phyloP scores from a whole-genome alignment of 192 early-diverging fungal species.

The Lunasporangiospora selenospora region DNA sequence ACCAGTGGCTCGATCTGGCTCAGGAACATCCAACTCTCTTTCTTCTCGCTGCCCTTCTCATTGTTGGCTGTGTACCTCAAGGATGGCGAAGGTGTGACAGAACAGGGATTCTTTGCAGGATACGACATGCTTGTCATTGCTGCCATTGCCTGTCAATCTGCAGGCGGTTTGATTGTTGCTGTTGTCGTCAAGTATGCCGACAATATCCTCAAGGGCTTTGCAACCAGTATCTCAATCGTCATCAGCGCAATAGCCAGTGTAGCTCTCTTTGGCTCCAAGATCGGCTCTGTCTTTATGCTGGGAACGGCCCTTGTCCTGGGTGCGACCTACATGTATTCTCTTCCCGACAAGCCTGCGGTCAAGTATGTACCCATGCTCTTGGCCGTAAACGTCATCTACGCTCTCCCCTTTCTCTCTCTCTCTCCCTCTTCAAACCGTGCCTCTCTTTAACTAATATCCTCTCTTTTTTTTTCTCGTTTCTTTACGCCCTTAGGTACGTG shows the following conservation, averaged over 20 bases:
- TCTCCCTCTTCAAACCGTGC: too few relatives aligned
- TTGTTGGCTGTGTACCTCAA: slow-evolving; percentile 81
- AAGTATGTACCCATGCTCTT: slow-evolving; percentile 36
- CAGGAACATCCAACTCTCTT: slow-evolving; percentile 91
- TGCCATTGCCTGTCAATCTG: slow-evolving; percentile 88
- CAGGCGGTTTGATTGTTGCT: slow-evolving; percentile 94
- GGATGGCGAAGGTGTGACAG: slow-evolving; percentile 71
- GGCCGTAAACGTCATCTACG: neutral
- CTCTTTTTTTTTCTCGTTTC: neutral
- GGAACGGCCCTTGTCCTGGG: slow-evolving; percentile 79
- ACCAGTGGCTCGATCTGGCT: slow-evolving; percentile 82
- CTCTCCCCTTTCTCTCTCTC: neutral
- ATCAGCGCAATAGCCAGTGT: slow-evolving; percentile 86
- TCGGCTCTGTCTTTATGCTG: slow-evolving; percentile 73
- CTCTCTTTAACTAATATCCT: too few relatives aligned
- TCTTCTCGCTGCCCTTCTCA: slow-evolving; percentile 85
- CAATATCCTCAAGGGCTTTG: slow-evolving; percentile 99
- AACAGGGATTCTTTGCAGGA: slow-evolving; percentile 91
- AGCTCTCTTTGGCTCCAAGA: slow-evolving; percentile 75
- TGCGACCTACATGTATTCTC: slow-evolving; percentile 79
- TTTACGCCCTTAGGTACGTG: slow-evolving; percentile 18
- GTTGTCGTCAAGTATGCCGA: slow-evolving; percentile 98
- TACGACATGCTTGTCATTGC: slow-evolving; percentile 83
- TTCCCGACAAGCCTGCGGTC: slow-evolving; percentile 48
- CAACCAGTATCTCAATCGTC: slow-evolving; percentile 95